A percentile compares a stretch with the other conserved stretches of the same genome.
phyloP scores from a whole-genome alignment of 1,284 basidiomycete species.

The Golubevia sp. region DNA sequence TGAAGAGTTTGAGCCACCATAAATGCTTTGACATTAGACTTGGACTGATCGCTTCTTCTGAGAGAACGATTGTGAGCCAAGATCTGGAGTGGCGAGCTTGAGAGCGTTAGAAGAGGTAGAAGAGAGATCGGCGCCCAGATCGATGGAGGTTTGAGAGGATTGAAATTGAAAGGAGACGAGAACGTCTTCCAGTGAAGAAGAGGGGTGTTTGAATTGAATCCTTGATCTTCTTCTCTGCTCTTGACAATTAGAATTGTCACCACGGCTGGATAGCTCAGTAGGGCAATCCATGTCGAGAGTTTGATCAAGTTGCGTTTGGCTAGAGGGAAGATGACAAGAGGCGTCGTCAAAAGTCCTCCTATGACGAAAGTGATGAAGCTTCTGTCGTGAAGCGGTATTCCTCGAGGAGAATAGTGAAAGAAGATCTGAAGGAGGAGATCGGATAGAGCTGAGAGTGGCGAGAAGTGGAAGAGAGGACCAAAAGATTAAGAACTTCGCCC shows the following conservation, averaged over 20 bases:
- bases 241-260: constrained; percentile 32
- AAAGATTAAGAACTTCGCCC: too few relatives aligned
- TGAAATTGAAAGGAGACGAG: constrained; percentile 25
- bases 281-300: constrained; percentile 37
- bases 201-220: background rate
- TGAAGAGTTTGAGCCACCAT: constrained; percentile 44
- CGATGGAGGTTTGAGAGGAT: constrained; percentile 32
- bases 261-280: constrained; percentile 42
- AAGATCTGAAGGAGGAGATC: constrained; percentile 53
- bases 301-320: constrained; percentile 55
- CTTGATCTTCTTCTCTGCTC: constrained; percentile 19
- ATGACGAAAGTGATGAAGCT: constrained; percentile 49
- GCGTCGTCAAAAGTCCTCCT: constrained; percentile 34
- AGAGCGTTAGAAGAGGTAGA: constrained; percentile 48
- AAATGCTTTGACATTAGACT: constrained; percentile 52
- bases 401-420: constrained; percentile 44
- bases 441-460: constrained; percentile 24
- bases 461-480: background rate
- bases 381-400: constrained; percentile 44
- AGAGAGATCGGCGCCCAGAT: constrained; percentile 56
- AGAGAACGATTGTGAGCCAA: constrained; percentile 52
- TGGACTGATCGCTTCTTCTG: constrained; percentile 35
- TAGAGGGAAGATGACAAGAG: constrained; percentile 49
- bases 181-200: background rate
- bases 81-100: constrained; percentile 51